Evolutionary conservation across 768 basidiomycete species (phyloP).

Genomic region (Coprinellus aureogranulatus): DNA sequence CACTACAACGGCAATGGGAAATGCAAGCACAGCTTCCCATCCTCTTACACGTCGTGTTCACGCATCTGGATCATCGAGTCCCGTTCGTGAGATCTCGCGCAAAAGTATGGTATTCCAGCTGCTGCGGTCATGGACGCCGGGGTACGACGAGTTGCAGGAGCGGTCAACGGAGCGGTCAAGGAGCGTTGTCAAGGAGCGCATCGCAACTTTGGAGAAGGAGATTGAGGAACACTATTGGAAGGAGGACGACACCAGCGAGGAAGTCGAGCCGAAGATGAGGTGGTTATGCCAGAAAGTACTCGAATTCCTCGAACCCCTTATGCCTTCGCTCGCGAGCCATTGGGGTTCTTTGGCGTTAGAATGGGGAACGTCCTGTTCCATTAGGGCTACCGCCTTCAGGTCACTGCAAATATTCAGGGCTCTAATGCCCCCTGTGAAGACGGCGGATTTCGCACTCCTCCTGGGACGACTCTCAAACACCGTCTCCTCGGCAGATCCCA

Average conservation of each 20-base stretch:
- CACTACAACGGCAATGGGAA: constrained; percentile 76
- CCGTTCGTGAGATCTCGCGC: constrained; percentile 68
- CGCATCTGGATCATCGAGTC: constrained; percentile 77
- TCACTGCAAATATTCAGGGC: constrained; percentile 89
- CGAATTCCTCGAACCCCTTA: constrained; percentile 63
- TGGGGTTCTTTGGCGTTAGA: constrained; percentile 80
- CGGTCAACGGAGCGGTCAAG: constrained; percentile 48
- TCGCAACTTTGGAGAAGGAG: constrained; percentile 58
- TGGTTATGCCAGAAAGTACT: constrained; percentile 66
- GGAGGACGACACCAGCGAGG: constrained; percentile 58
- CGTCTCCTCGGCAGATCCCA: constrained; percentile 70
- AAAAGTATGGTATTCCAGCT: constrained; percentile 80
- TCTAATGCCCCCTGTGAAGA: constrained; percentile 67
- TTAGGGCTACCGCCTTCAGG: constrained; percentile 80
- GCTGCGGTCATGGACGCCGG: constrained; percentile 76
- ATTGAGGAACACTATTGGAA: constrained; percentile 64
- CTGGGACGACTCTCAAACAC: constrained; percentile 83
- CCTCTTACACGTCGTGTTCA: constrained; percentile 76
- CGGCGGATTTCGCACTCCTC: constrained; percentile 71
- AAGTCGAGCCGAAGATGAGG: constrained; percentile 66
- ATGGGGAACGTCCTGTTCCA: constrained; percentile 87
- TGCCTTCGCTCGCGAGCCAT: constrained; percentile 62
- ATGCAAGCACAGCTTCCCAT: constrained; percentile 64
- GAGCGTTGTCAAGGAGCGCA: constrained; percentile 45
- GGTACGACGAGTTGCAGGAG: constrained; percentile 71